Conservation (phyloP, 331 rosid genomes). For the Quercus lobata region DNA sequence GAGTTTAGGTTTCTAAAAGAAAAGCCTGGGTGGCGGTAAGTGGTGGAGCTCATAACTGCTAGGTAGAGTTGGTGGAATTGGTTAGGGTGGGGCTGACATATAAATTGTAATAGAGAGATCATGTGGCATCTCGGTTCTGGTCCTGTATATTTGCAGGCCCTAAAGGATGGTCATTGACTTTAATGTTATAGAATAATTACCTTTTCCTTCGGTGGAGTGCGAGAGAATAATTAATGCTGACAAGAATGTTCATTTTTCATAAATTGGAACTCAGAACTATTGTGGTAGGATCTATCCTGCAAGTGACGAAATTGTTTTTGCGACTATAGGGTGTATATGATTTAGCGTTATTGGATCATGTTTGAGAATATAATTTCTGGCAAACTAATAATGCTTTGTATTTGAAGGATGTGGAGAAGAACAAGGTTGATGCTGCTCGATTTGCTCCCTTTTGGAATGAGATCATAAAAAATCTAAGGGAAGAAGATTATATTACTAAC, state of each 20-base stretch:
- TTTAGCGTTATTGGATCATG: not conserved
- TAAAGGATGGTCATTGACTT: too few species aligned
- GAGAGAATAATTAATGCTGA: not conserved
- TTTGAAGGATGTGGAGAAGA: constrained; percentile 55
- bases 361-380: not conserved
- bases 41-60: too few species aligned
- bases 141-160: too few species aligned
- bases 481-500: constrained; percentile 87
- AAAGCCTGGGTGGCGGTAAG: too few species aligned
- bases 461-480: constrained; percentile 71
- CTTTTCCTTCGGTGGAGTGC: not conserved
- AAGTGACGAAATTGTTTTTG: not conserved
- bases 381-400: constrained; percentile 1
- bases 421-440: constrained; percentile 74
- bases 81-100: too few species aligned
- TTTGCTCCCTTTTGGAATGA: constrained; percentile 98
- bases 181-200: too few species aligned
- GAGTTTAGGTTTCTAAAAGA: too few species aligned
- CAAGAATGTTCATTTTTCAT: not conserved
- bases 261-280: not conserved
- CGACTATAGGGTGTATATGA: not conserved
- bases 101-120: too few species aligned
- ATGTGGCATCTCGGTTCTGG: too few species aligned
- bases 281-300: not conserved
- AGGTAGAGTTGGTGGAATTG: too few species aligned